These are phyloP conservation scores for Colletotrichum limetticola DNA, from an alignment of 2,329 filamentous ascomycete species.

Conservation along the genomic window DNA sequence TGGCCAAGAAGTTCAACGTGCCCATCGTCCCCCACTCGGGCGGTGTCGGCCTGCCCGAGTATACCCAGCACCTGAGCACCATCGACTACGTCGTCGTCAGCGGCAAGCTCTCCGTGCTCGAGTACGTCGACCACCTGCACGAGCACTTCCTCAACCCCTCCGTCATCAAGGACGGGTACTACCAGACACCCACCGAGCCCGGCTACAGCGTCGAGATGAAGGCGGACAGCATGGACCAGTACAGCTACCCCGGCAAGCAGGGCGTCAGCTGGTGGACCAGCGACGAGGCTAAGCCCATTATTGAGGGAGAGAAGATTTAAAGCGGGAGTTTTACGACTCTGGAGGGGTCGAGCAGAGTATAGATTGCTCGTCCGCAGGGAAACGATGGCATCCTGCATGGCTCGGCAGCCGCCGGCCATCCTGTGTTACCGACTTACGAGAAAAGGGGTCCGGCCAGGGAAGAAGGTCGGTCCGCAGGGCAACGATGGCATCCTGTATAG, in stretches of 20 bases:
- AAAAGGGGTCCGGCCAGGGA: conserved; percentile 36
- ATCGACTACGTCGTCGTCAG: conserved; percentile 92
- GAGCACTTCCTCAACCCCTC: conserved; percentile 91
- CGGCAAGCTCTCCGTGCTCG: conserved; percentile 83
- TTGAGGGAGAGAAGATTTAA: conserved; percentile 70
- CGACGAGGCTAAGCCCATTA: conserved; percentile 80
- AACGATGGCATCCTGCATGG: conserved; percentile 47
- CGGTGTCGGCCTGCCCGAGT: conserved; percentile 90
- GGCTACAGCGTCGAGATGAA: conserved; percentile 97
- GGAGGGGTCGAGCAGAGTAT: conserved; percentile 28
- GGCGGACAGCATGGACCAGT: conserved; percentile 84
- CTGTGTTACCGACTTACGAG: conserved; percentile 28
- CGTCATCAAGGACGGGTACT: conserved; percentile 85
- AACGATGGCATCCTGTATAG: conserved; percentile 43
- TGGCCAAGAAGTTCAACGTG: conserved; percentile 82
- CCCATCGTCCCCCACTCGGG: conserved; percentile 91
- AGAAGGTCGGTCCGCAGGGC: conserved; percentile 39
- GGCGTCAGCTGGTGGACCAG: conserved; percentile 88
- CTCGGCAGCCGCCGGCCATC: conserved; percentile 29
- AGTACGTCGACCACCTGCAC: conserved; percentile 94
- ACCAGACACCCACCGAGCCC: conserved; percentile 83
- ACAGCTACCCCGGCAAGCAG: conserved; percentile 78
- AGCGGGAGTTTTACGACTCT: neutral
- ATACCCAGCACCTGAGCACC: conserved; percentile 91
- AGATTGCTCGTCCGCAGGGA: conserved; percentile 42